Percentiles rank a stretch among this genome's conserved stretches.
Conservation (phyloP, 371 early-diverging fungal genomes). For the Apophysomyces variabilis region DNA sequence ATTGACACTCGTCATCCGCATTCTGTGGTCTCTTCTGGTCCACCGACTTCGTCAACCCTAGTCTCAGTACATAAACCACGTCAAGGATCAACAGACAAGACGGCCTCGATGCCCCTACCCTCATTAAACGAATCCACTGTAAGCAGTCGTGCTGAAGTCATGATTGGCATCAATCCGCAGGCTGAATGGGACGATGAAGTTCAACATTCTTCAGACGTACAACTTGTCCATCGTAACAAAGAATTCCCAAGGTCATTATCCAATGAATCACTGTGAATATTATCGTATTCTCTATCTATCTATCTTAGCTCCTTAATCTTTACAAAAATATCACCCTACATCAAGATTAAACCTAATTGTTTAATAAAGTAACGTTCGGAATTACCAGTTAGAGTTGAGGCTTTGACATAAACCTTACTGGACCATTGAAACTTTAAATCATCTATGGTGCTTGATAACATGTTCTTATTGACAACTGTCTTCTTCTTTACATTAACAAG, state of each 20-base stretch:
- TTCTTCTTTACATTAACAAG: too few relatives aligned
- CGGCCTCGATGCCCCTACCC: not conserved
- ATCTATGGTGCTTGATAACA: too few relatives aligned
- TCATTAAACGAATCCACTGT: not conserved
- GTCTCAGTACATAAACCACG: not conserved
- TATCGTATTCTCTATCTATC: not conserved
- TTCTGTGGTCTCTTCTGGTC: conserved; percentile 5
- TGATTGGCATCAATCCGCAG: not conserved
- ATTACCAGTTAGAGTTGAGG: not conserved
- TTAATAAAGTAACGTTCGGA: not conserved
- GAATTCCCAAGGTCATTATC: not conserved
- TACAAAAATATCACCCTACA: not conserved
- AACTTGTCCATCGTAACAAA: not conserved
- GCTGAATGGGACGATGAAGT: not conserved
- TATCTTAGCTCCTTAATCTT: not conserved
- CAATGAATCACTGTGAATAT: not conserved
- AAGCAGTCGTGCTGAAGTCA: conserved; percentile 2
- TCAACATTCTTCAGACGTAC: not conserved
- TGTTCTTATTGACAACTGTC: not conserved
- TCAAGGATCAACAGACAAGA: not conserved
- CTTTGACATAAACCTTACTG: not conserved
- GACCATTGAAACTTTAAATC: too few relatives aligned
- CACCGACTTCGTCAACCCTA: not conserved
- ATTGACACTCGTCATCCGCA: conserved; percentile 6
- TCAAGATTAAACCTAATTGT: not conserved